These are phyloP conservation scores for Taphrina populina DNA, from an alignment of 1,139 yeast genomes.

Conservation along the genomic window DNA sequence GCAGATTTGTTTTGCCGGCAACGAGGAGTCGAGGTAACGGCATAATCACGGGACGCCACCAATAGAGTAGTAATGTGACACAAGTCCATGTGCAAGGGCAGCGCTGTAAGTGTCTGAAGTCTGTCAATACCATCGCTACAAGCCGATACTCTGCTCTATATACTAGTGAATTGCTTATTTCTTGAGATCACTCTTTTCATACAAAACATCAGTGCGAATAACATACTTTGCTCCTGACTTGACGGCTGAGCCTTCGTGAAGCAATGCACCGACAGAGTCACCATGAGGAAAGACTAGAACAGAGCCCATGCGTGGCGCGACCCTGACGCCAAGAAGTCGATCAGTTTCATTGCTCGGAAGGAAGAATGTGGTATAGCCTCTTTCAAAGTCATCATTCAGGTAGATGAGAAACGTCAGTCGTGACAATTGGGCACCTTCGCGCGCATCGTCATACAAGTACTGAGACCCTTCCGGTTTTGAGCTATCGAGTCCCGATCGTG, in stretches of 20 bases:
- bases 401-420: constrained; percentile 29
- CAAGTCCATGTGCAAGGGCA: no score
- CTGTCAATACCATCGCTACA: no score
- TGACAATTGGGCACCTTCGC: constrained; percentile 23
- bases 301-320: constrained; percentile 29
- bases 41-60: no score
- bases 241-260: constrained; percentile 31
- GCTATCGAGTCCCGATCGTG: constrained; percentile 26
- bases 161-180: no score
- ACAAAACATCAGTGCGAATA: constrained; percentile 28
- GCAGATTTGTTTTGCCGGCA: no score
- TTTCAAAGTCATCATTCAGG: constrained; percentile 30
- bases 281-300: constrained; percentile 34
- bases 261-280: constrained; percentile 20
- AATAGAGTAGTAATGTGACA: no score
- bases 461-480: constrained; percentile 21
- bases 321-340: constrained; percentile 14
- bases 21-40: no score
- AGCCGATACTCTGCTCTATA: no score
- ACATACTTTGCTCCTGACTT: constrained; percentile 31
- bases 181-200: constrained; percentile 22
- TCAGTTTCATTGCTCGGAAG: constrained; percentile 3
- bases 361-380: constrained; percentile 31
- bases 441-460: constrained; percentile 23
- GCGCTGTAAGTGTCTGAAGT: no score